Evolutionary conservation across 371 early-diverging fungal species (phyloP).

Genomic region (Coemansia sp.): DNA sequence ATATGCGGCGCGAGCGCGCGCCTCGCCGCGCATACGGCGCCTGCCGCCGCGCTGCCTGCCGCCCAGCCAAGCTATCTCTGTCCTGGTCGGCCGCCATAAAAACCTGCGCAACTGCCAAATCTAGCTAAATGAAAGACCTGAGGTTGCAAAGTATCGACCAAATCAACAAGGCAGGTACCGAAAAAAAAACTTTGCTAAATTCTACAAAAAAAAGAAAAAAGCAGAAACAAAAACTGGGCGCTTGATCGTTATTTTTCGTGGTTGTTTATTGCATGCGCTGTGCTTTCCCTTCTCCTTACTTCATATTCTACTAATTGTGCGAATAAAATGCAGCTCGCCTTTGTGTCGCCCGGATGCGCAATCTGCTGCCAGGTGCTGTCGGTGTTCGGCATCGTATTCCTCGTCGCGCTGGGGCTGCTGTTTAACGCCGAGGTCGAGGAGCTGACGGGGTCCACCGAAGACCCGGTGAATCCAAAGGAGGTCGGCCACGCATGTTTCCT

Average conservation of each 20-base stretch:
- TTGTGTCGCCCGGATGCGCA: constrained; percentile 30
- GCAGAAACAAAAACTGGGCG: no score
- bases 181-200: not conserved
- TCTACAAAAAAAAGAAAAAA: not conserved
- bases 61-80: not conserved
- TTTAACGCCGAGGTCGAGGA: constrained; percentile 66
- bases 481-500: constrained; percentile 67
- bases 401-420: constrained; percentile 61
- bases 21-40: constrained; percentile 34
- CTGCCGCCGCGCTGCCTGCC: constrained; percentile 22
- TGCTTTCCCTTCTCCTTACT: no score
- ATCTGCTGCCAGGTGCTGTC: constrained; percentile 38
- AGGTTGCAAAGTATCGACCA: no score
- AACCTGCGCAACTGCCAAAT: no score
- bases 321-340: constrained; percentile 38
- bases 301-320: not conserved
- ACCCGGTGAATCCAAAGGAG: constrained; percentile 64
- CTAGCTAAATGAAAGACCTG: no score
- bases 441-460: constrained; percentile 60
- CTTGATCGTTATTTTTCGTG: no score
- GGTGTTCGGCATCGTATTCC: constrained; percentile 36
- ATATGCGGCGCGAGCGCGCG: no score
- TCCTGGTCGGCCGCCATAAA: not conserved
- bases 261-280: no score
- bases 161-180: no score